Base-by-base conservation (phyloP, 352 stramenopile species). In the Pythium scleroteichum region DNA sequence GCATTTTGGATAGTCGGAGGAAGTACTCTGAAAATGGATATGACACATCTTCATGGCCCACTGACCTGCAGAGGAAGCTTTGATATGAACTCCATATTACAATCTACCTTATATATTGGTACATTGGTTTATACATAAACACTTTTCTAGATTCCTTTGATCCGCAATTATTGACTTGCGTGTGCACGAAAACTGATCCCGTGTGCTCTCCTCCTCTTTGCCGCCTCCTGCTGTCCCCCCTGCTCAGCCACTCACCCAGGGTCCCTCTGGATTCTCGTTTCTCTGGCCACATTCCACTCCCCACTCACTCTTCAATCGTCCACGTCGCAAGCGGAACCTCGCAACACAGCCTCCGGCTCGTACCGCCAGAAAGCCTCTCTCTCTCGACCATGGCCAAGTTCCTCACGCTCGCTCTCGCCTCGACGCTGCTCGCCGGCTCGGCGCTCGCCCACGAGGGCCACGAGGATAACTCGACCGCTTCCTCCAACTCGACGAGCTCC, bases 341-440 rank as follows among this genome's bases (percentile, higher is more conserved):
- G 29, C 29, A 35, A 35, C 29, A 10, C 29, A 10, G n/a, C n/a
- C n/a, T 22, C 10, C 5, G 10, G 35, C 38, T 35, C 19, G 7
- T 50, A 24, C 46, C 46, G 24, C 47, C 17, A 42, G 32, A 45
- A 27, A 33, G 2, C 23, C 19, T 33, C 24, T 9, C 10, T 10
- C 29, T 35, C 29, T 10, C 32, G 22, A 64, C 48, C 63, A 67
- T 72, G 57, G 47, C 59, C 41, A 49, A 59, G 22, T 53, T 67
- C 33, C 42, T 45, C 10, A 38, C 26, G 24, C 57, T 78, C 54
- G 47, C 50, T 29, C 17, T 56, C 45, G 50, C 64, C 19, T 63
- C 57, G 13, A 64, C 71, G 32, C 38, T 78, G n/a, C 51, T 78
- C 35, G 44, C 55, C 4, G 65, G 49, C 19, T 58, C 57, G 16